Evolutionary conservation across 306 rosid species (phyloP).

Genomic region (Sphenostylis stenocarpa): DNA sequence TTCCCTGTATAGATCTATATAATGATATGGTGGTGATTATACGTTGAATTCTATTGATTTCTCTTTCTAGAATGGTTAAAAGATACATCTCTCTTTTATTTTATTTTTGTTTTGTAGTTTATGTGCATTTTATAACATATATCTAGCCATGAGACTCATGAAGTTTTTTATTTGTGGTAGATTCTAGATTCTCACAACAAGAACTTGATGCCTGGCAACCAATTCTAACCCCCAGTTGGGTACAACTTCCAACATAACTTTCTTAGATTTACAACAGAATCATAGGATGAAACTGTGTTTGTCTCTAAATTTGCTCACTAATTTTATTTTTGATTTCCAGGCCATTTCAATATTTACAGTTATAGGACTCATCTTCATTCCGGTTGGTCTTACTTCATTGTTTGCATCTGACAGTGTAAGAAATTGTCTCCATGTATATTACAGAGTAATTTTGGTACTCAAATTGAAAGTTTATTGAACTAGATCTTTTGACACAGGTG

Average conservation of each 20-base stretch:
- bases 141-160: conserved; percentile 11
- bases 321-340: conserved; percentile 42
- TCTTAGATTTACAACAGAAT: not conserved
- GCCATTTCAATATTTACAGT: conserved; percentile 59
- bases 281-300: not conserved
- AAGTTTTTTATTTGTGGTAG: conserved; percentile 42
- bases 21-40: not conserved
- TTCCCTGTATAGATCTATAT: not conserved
- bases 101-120: not conserved
- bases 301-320: not conserved
- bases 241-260: conserved; percentile 29
- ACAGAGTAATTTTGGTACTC: not conserved
- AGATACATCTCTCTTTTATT: not conserved
- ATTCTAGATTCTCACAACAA: conserved; percentile 85
- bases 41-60: not conserved
- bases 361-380: conserved; percentile 66
- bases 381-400: conserved; percentile 72
- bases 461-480: conserved; percentile 5
- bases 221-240: conserved; percentile 88
- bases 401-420: conserved; percentile 72
- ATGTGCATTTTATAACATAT: conserved; percentile 10
- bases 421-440: not conserved
- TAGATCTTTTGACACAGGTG: conserved; percentile 52
- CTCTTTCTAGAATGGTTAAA: not conserved
- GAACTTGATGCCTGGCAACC: conserved; percentile 97